Evolutionary conservation across 169 alveolate genomes (phyloP), one percentile per base, ranked within the genome.

Genomic region (Cryptosporidium sp.): DNA sequence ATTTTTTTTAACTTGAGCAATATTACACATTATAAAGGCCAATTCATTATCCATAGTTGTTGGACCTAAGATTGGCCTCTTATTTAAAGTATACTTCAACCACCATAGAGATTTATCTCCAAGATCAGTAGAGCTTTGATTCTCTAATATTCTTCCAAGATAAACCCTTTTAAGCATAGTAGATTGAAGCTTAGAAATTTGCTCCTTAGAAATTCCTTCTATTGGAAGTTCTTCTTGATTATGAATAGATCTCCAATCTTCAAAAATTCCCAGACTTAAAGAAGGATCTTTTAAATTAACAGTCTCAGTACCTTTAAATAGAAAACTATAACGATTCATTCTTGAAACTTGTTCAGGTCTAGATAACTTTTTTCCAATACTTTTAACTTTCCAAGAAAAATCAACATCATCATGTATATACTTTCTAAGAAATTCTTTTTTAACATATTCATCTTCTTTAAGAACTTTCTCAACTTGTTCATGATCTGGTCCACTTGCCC

Each of bases 41-140:
- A 98, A 94, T 44, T 96, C 97, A 85, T 95, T 96, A 71, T 97
- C 99, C 58, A 98, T 93, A 16, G 99, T 95, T 0, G 99, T 98
- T 4, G 99, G 99, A n/a, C 99, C 99, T 33, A 98, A 92, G 70
- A 97, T 96, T 6, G 98, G 99, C 45, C 99, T 93, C 18, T 91
- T 91, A 33, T 96, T 94, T 62, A 98, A 94, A 56, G 95, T 94
- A 85, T 96, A 97, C 67, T 94, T 92, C 52, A 94, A 84, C 98
- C 98, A 96, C 96, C 97, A 95, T 10, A 91, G 68, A 16, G 80
- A 23, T 29, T 80, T 71, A 4, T 71, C 42, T 14, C 45, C 85
- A 18, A 37, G 29, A 5, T 51, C 62, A 51, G 33, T 52, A 16
- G 44, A 69, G 14, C 53, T 33, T 42, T 75, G 85, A 16, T 31